Base-by-base conservation (phyloP, 2,329 filamentous ascomycete species). In the Hymenoscyphus linearis region DNA sequence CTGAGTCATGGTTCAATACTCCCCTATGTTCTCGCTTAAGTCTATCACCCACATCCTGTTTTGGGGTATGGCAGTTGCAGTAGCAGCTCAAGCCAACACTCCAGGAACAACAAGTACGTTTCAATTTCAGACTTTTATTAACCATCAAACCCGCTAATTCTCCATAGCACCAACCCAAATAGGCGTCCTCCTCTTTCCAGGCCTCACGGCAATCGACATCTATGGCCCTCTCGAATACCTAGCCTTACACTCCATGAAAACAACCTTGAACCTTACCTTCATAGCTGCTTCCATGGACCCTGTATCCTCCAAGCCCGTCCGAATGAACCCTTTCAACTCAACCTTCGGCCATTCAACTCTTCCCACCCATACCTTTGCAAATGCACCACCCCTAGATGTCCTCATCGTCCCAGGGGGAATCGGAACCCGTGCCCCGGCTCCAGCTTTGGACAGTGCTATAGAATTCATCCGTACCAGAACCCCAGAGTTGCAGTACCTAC, bases 391-490 rank as follows among this genome's bases (percentile, higher is more conserved):
- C 9, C 68, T 72, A 14, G 65, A 64, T 40, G 44, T 65, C 3
- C 76, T 90, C 22, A 72, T 91, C n/a, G 73, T 90, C 7, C 87
- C 87, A 0, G 87, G 88, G 1, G 86, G 87, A 0, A 58, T 75
- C 0, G 86, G 86, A 0, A 76, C 75, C 0, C 73, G 78, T 2
- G 68, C 70, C 71, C 27, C 60, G 76, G 26, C 67, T 67, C 36
- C 62, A 62, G 9, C 65, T 69, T 60, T 70, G 0, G 64, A 64
- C 2, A 64, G 75, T 0, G 73, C 79, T 0, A 71, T 82, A 2
- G 73, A 78, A 1, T 86, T 79, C 63, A 71, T 85, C 50, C 67
- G 70, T 31, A 70, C 71, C 0, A 69, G 72, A n/a, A 82, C 77
- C 66, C 78, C 80, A 0, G 72, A 72, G 3, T 69, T 87, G 26